These are phyloP conservation scores for Lithocarpus polystachyus DNA, from an alignment of 306 rosid species.

Conservation along the genomic window DNA sequence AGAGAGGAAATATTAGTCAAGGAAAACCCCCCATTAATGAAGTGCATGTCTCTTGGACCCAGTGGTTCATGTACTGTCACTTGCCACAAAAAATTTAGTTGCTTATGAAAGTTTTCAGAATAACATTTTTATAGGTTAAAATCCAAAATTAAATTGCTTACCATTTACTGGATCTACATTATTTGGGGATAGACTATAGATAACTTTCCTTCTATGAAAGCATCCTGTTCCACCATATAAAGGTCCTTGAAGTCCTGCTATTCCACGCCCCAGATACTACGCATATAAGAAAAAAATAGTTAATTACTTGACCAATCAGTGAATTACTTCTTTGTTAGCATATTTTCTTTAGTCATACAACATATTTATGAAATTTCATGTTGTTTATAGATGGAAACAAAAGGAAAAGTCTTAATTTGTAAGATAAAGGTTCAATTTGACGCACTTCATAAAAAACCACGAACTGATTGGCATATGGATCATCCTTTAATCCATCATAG, in stretches of 20 bases:
- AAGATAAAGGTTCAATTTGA: background rate
- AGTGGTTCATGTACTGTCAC: background rate
- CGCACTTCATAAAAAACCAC: constrained; percentile 19
- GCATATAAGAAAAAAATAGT: background rate
- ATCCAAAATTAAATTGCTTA: background rate
- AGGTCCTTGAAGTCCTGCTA: constrained; percentile 60
- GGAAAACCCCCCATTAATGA: too few relatives aligned
- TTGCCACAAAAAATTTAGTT: too few relatives aligned
- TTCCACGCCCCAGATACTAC: constrained; percentile 32
- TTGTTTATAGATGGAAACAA: background rate
- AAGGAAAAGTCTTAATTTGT: too few relatives aligned
- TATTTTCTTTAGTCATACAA: too few relatives aligned
- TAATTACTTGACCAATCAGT: too few relatives aligned
- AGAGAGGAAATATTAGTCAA: background rate
- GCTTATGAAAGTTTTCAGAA: background rate
- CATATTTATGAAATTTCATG: too few relatives aligned
- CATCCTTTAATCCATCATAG: constrained; percentile 55
- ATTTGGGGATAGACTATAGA: constrained; percentile 57
- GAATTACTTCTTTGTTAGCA: too few relatives aligned
- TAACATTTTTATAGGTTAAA: background rate
- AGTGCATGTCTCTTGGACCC: too few relatives aligned
- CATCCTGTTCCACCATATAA: constrained; percentile 52
- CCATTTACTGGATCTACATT: background rate
- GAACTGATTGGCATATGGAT: constrained; percentile 65
- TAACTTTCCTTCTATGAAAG: constrained; percentile 57